Base-by-base conservation (phyloP, 352 stramenopile species). In the Globisporangium iwayamae region DNA sequence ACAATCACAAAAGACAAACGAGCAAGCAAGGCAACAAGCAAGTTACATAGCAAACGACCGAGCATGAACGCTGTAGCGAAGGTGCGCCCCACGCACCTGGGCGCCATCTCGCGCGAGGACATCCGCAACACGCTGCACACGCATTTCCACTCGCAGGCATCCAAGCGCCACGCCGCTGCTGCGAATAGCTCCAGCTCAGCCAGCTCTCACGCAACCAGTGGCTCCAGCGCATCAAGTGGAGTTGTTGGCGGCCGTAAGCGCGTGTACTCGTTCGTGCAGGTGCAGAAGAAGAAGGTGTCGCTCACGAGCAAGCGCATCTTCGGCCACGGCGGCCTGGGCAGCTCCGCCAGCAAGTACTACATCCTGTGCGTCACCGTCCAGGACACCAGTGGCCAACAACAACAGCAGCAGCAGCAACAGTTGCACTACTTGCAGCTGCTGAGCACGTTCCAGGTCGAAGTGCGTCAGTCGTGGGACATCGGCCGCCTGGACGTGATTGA, bases 341-440 rank as follows among this genome's bases (percentile, higher is more conserved):
- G 66, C 47, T 72, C 41, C 34, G 34, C 62, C 38, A 71, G 47
- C 67, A 91, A 85, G 62, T 78, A 77, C 57, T 91, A 87, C 60
- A 83, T 91, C 28, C 70, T 91, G 3, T 91, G 82, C 46, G 76
- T 91, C 48, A 86, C 79, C 0, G 65, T 78, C 3, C 78, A 87
- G 50, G 80, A 91, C 55, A 63, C 58, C 39, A 30, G 56, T 2
- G 34, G 32, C 25, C 25, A 28, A 28, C 25, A 28, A 28, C 25
- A 28, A 28, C 53, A 28, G 45, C 22, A 52, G 38, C 38, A 38
- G 0, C 53, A 54, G 30, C 51, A 50, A 53, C 76, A 85, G 52
- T 43, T 89, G 60, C 79, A 91, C 34, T 91, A 89, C 46, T 55
- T 89, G 53, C 79, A 88, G 57, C 67, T 91, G 16, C 67, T 86